Conservation (phyloP, 2,329 filamentous ascomycete species). For the Pestalotiopsis sp. region DNA sequence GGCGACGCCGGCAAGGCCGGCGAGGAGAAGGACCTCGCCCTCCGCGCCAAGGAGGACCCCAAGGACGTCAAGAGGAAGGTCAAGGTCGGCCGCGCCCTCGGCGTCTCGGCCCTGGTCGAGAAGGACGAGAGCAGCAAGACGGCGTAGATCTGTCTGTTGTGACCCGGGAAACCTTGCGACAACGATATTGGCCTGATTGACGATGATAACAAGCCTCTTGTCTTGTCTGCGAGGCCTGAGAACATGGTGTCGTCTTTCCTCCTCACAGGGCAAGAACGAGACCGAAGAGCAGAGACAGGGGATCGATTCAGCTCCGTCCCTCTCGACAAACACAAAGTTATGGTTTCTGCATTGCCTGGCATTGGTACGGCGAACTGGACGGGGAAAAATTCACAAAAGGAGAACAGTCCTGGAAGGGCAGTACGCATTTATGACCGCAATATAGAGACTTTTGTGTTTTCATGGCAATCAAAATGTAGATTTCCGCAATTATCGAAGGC, state of each 20-base stretch:
- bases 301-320: background rate
- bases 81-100: conserved; percentile 78
- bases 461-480: background rate
- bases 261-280: background rate
- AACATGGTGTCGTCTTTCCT: background rate
- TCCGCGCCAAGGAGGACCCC: conserved; percentile 13
- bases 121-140: conserved; percentile 61
- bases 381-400: background rate
- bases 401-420: background rate
- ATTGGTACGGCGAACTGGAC: background rate
- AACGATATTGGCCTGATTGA: background rate
- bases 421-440: background rate
- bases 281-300: background rate
- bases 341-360: conserved; percentile 1
- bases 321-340: background rate
- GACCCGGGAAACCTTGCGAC: background rate
- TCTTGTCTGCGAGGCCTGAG: background rate
- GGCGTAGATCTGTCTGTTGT: conserved; percentile 23
- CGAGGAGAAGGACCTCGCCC: conserved; percentile 22
- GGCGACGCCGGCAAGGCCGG: conserved; percentile 66
- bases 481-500: background rate
- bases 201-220: background rate
- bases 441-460: background rate
- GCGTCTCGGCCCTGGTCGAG: conserved; percentile 79
- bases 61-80: conserved; percentile 76